Evolutionary conservation across 1,139 yeast species (phyloP), one percentile per base, ranked within the genome.

Genomic region (Sugiyamaella neomexicana): DNA sequence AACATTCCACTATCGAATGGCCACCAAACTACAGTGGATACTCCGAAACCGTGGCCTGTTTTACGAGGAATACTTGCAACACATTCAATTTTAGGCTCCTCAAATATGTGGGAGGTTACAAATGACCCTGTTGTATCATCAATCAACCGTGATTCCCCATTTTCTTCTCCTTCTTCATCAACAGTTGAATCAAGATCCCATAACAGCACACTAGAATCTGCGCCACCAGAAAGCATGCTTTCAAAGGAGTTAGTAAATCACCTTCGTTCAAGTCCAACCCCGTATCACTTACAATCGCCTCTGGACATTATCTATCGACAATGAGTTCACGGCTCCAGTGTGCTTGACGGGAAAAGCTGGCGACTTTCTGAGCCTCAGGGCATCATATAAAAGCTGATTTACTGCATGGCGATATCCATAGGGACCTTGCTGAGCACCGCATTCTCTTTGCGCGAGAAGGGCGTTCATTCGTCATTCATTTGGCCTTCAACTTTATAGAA

Each of bases 1-100:
- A 90, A 90, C 82, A 91, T 78, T 1, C 97, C 97, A 25, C 85
- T 82, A 68, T 91, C 98, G 52, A 75, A 75, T 0, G 95, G 91
- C 93, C 96, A 91, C 97, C 98, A 91, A 63, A 79, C 77, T 1
- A 89, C 75, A 15, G 81, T 73, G 0, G 96, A 86, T 0, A 90
- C 75, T 0, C 97, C 96, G 67, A 78, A 89, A 25, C 73, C 70
- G 66, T 91, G 98, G 1, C 77, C 85, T 1, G 76, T 62, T 58
- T 78, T 78, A 12, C 83, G 59, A 1, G 85, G 81, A n/a, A 83
- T 67, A 15, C 78, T 69, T 42, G 80, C 82, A 20, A 69, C 56
- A 25, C 71, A 67, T 47, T 68, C 47, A 2, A 50, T 37, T 23
- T 42, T 29, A 2, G 39, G 51, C 54, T 56, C 63, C 58, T 51